A percentile compares a stretch with the other conserved stretches of the same genome.
phyloP scores from a whole-genome alignment of 2,329 filamentous ascomycete genomes.

The Chaetoscypha palmicola region DNA sequence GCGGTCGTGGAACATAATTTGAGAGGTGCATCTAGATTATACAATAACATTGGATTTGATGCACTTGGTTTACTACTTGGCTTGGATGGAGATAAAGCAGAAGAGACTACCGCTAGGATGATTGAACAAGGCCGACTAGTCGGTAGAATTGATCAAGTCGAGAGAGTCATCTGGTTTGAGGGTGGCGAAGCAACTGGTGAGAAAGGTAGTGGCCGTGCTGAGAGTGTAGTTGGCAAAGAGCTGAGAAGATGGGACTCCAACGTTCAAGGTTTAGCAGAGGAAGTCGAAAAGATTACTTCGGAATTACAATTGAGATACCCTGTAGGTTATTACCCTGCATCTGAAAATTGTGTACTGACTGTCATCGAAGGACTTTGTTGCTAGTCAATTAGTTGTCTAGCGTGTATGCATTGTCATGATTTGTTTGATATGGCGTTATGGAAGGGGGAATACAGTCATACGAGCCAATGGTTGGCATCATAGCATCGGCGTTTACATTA shows the following conservation, averaged over 20 bases:
- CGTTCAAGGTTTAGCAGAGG: slow-evolving; percentile 78
- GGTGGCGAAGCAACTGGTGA: slow-evolving; percentile 61
- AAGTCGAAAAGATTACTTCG: slow-evolving; percentile 81
- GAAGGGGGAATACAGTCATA: too few relatives aligned
- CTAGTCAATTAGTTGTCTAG: slow-evolving; percentile 42
- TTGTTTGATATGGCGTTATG: too few relatives aligned
- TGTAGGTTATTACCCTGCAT: too few relatives aligned
- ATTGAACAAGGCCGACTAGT: slow-evolving; percentile 86
- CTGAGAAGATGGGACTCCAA: slow-evolving; percentile 84
- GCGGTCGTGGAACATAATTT: slow-evolving; percentile 96
- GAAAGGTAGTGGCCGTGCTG: slow-evolving; percentile 59
- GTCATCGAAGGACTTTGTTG: slow-evolving; percentile 46
- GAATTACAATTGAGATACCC: slow-evolving; percentile 76
- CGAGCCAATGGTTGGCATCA: too few relatives aligned
- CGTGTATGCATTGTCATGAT: too few relatives aligned
- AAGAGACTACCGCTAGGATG: slow-evolving; percentile 90
- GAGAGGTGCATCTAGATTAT: slow-evolving; percentile 73
- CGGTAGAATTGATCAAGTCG: slow-evolving; percentile 91
- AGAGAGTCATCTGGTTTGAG: slow-evolving; percentile 81
- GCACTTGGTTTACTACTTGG: slow-evolving; percentile 72
- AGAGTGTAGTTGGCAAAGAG: slow-evolving; percentile 58
- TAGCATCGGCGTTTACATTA: too few relatives aligned
- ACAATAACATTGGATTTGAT: slow-evolving; percentile 69
- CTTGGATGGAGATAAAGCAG: slow-evolving; percentile 71
- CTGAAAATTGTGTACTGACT: slow-evolving; percentile 9